Conservation (phyloP, 2,329 filamentous ascomycete genomes). For the Calonectria pteridis region DNA sequence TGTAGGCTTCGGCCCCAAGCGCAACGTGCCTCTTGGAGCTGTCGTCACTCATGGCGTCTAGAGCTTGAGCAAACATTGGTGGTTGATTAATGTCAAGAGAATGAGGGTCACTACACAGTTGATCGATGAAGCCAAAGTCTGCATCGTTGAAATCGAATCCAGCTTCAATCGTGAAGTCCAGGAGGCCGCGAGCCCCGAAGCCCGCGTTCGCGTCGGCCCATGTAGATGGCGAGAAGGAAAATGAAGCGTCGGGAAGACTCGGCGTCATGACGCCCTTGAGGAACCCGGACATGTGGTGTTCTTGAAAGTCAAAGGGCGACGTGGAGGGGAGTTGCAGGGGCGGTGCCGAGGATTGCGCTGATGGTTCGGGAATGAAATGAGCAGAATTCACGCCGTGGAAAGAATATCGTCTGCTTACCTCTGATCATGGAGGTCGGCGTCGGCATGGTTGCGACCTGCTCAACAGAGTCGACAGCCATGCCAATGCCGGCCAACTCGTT, state of each 20-base stretch:
- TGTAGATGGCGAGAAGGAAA: background rate
- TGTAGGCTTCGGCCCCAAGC: constrained; percentile 27
- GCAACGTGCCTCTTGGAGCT: constrained; percentile 20
- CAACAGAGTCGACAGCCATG: constrained; percentile 12
- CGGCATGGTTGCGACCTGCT: constrained; percentile 17
- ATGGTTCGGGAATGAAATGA: background rate
- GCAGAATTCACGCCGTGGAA: background rate
- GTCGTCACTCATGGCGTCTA: constrained; percentile 6
- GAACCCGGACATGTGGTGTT: constrained; percentile 26
- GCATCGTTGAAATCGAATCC: constrained; percentile 21
- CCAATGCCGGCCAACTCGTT: constrained; percentile 7
- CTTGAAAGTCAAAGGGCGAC: constrained; percentile 24
- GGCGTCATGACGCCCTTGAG: constrained; percentile 21
- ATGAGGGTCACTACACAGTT: constrained; percentile 19
- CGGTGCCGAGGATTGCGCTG: constrained; percentile 12
- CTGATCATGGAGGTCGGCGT: constrained; percentile 24
- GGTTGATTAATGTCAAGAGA: background rate
- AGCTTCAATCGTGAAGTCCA: constrained; percentile 21
- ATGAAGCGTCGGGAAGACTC: background rate
- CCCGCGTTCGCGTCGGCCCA: constrained; percentile 16
- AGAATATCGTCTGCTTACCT: background rate
- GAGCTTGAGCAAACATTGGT: constrained; percentile 3
- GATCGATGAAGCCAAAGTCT: constrained; percentile 27
- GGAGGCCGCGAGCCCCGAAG: constrained; percentile 1
- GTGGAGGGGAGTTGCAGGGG: constrained; percentile 3